Evolutionary conservation across 1,139 yeast species (phyloP).

Genomic region (Pichia cactophila): DNA sequence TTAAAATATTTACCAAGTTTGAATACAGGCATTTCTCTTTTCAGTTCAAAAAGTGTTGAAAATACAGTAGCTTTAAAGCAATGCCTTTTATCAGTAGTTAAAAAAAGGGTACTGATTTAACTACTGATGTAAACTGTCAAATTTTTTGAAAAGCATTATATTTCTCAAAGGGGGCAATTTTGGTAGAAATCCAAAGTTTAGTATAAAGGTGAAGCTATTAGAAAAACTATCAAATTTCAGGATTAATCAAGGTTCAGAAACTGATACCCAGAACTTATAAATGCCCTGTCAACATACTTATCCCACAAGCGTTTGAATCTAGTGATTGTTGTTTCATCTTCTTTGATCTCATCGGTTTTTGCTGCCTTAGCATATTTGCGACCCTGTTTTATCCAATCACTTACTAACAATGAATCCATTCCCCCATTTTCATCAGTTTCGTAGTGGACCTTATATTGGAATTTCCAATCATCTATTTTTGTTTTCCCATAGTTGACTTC

Average conservation of each 20-base stretch:
- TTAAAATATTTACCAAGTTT: neutral
- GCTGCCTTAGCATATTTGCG: slow-evolving; percentile 37
- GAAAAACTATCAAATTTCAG: neutral
- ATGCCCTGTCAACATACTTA: slow-evolving; percentile 38
- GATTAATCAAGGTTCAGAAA: neutral
- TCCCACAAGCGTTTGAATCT: slow-evolving; percentile 35
- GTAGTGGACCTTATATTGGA: slow-evolving; percentile 59
- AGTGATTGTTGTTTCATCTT: neutral
- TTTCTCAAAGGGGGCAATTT: neutral
- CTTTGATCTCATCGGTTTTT: slow-evolving; percentile 16
- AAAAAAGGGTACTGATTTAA: too few species aligned
- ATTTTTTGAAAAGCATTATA: neutral
- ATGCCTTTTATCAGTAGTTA: neutral
- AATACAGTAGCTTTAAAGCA: neutral
- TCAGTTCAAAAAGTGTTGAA: neutral
- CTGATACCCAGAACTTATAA: slow-evolving; percentile 58
- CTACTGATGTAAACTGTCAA: neutral
- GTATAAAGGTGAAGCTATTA: too few species aligned
- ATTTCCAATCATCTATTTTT: slow-evolving; percentile 32
- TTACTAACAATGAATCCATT: slow-evolving; percentile 51
- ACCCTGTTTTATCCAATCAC: slow-evolving; percentile 53
- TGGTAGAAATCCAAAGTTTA: neutral
- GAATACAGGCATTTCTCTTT: neutral
- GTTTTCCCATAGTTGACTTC: slow-evolving; percentile 12
- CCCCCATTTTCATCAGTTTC: slow-evolving; percentile 54